Conservation (phyloP, 805 yeast genomes). For the Yamadazyma nakazawae region DNA sequence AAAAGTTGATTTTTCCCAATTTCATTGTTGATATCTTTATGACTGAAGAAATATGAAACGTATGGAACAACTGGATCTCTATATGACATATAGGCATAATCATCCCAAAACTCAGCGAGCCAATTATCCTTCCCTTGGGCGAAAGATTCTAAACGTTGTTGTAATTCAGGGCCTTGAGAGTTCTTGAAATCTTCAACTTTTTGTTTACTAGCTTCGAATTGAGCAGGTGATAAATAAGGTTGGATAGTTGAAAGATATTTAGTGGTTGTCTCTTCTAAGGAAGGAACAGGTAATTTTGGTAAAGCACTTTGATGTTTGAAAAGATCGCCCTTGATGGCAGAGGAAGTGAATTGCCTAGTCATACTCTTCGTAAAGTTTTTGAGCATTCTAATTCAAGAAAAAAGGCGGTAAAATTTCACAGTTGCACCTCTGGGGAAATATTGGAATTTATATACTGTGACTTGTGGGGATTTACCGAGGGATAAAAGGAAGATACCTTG, state of each 20-base stretch:
- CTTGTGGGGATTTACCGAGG: conserved; percentile 13
- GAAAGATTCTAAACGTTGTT: conserved; percentile 56
- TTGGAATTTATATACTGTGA: conserved; percentile 1
- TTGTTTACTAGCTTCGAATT: conserved; percentile 48
- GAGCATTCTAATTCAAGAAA: conserved; percentile 3
- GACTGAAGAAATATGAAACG: conserved; percentile 86
- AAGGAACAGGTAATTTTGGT: conserved; percentile 87
- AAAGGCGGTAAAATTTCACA: neutral
- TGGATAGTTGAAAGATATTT: conserved; percentile 69
- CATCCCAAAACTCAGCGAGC: conserved; percentile 92
- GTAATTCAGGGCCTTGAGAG: conserved; percentile 62
- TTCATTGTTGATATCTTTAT: conserved; percentile 59
- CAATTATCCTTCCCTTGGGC: conserved; percentile 74
- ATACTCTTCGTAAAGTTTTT: conserved; percentile 8
- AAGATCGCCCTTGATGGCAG: conserved; percentile 56
- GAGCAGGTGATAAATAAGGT: conserved; percentile 57
- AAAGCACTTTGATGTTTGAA: conserved; percentile 68
- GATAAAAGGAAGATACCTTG: conserved; percentile 5
- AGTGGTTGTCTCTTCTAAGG: conserved; percentile 63
- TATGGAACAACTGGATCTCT: conserved; percentile 94
- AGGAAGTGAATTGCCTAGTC: conserved; percentile 22
- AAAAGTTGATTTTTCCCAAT: conserved; percentile 62
- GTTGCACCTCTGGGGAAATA: neutral
- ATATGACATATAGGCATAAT: conserved; percentile 84
- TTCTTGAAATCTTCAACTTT: conserved; percentile 64